Conservation (phyloP, 2,329 filamentous ascomycete genomes). For the Venturia pyrina region DNA sequence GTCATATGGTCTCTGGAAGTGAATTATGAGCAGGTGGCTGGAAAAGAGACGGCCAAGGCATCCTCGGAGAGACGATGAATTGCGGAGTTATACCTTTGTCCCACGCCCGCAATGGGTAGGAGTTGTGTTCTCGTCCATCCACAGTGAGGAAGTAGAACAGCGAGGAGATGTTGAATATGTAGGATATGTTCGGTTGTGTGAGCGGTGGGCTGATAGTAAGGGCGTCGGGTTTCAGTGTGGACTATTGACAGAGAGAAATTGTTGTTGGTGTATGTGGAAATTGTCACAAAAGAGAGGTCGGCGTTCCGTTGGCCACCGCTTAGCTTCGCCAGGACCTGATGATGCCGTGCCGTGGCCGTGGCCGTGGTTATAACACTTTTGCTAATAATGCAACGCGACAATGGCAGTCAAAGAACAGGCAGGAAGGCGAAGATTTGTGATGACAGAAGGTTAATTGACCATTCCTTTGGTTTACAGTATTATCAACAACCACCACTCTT, state of each 20-base stretch:
- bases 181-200: neutral
- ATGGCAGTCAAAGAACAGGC: neutral
- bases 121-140: neutral
- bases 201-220: neutral
- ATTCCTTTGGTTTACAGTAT: neutral
- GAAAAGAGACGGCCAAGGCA: neutral
- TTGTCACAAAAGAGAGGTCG: neutral
- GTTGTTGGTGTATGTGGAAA: neutral
- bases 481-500: neutral
- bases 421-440: neutral
- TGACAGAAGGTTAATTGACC: neutral
- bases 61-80: neutral
- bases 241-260: neutral
- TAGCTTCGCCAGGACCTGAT: neutral
- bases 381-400: neutral
- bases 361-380: neutral
- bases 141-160: neutral
- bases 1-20: slow-evolving; percentile 24
- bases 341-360: neutral
- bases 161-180: neutral
- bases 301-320: neutral
- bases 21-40: neutral
- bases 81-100: neutral
- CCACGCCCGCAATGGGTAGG: neutral
- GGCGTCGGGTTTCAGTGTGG: neutral